Evolutionary conservation across 768 basidiomycete species (phyloP).

Genomic region (Leccinum pellstonianum): DNA sequence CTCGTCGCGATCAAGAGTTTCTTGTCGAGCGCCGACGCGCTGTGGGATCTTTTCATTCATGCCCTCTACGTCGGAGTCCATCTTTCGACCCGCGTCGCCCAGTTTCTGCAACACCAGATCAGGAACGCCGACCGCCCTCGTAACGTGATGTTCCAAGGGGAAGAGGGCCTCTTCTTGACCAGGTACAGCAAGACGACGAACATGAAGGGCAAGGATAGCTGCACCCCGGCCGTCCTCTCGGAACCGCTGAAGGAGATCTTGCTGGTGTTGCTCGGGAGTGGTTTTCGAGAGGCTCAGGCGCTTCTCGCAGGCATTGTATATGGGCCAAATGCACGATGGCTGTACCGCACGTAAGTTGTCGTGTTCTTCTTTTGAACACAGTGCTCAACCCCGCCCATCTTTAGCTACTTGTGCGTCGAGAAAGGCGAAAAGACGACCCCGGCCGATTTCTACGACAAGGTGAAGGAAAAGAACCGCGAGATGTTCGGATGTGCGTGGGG

Average conservation of each 20-base stretch:
- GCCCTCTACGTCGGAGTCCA: background rate
- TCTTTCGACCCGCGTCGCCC: background rate
- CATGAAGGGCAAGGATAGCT: background rate
- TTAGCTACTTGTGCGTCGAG: conserved; percentile 7
- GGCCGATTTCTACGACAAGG: background rate
- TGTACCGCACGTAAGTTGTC: background rate
- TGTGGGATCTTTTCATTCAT: background rate
- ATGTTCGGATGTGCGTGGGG: conserved; percentile 1
- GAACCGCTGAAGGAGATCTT: background rate
- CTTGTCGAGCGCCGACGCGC: background rate
- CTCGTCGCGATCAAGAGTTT: background rate
- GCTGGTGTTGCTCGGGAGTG: background rate
- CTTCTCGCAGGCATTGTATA: background rate
- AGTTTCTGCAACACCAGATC: background rate
- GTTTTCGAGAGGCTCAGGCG: background rate
- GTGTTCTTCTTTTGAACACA: background rate
- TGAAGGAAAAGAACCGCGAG: background rate
- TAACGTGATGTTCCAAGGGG: background rate
- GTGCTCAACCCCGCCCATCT: no score
- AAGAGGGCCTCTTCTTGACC: background rate
- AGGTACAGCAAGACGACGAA: background rate
- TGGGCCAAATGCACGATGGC: background rate
- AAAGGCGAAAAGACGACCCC: background rate
- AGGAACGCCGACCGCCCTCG: background rate
- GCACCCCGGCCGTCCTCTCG: background rate